These are phyloP conservation scores for Aspergillus fructus DNA, from an alignment of 2,329 filamentous ascomycete genomes.

Conservation along the genomic window DNA sequence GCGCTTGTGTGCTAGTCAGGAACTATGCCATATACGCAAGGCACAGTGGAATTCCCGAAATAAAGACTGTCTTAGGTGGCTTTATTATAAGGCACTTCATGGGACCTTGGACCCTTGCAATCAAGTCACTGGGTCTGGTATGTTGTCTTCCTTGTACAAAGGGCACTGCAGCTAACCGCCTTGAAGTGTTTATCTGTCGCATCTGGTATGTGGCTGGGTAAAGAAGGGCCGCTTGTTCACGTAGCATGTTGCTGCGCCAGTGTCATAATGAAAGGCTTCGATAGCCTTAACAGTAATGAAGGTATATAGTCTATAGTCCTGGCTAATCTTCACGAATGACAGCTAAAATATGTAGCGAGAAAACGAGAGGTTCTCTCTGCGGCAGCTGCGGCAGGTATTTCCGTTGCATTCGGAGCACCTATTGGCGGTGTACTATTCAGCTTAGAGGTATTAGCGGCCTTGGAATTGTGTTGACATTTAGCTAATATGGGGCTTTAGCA, in stretches of 20 bases:
- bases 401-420: constrained; percentile 88
- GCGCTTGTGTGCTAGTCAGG: constrained; percentile 75
- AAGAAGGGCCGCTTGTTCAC: constrained; percentile 92
- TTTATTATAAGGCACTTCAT: constrained; percentile 89
- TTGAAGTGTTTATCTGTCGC: constrained; percentile 81
- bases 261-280: constrained; percentile 86
- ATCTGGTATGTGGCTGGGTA: constrained; percentile 94
- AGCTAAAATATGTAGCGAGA: constrained; percentile 59
- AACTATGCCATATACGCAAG: constrained; percentile 85
- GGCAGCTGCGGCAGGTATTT: constrained; percentile 87
- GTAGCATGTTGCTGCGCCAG: constrained; percentile 97
- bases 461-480: background rate
- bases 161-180: constrained; percentile 26
- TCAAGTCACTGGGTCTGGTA: constrained; percentile 86
- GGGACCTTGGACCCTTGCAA: constrained; percentile 81
- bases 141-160: constrained; percentile 19
- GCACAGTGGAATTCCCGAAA: constrained; percentile 95
- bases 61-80: constrained; percentile 92
- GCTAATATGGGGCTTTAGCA: constrained; percentile 53
- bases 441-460: constrained; percentile 67
- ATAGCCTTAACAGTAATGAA: constrained; percentile 80
- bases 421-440: constrained; percentile 95
- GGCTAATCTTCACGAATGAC: background rate
- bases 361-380: constrained; percentile 93
- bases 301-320: constrained; percentile 49